Evolutionary conservation across 2,329 filamentous ascomycete species (phyloP), one percentile per base, ranked within the genome.

Genomic region (Hypoxylon sp.): DNA sequence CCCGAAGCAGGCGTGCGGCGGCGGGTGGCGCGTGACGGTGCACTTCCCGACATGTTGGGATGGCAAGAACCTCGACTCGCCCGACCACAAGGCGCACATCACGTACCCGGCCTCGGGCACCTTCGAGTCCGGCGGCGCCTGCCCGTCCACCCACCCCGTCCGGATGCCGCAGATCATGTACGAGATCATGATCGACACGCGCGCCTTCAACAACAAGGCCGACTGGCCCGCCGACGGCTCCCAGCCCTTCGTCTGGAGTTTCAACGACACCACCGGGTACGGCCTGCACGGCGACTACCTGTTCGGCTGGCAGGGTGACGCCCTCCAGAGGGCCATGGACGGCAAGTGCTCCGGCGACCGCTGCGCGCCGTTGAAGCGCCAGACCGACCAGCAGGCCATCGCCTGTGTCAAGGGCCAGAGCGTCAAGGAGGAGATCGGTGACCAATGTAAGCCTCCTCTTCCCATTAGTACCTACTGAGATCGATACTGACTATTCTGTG

Each of bases 111-210:
- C 72, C 6, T 71, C 67, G 2, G 75, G 75, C 31, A 74, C 73
- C 31, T 78, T 77, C 68, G 75, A 77, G 66, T 65, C 67, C 2
- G 75, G 73, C 17, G 72, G 74, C 11, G 65, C 75, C 1, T 78
- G 76, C 65, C 76, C 76, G 3, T 61, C 74, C 19, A 73, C 75
- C 1, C 76, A 78, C 72, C 76, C 76, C 0, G 75, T 77, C 57
- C 71, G 71, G 64, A 69, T 81, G 42, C 80, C 80, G 35, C 80
- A 82, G 72, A 65, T 82, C 61, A 82, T 82, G 80, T 81, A 80
- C 66, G 80, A 82, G 71, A 75, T 81, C 51, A 81, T 82, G 73
- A 81, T 80, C 67, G 80, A 82, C 69, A 82, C 76, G 1, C 72
- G 72, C 54, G 67, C 69, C 52, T 78, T 76, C 67, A 78, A 78